phyloP scores from a whole-genome alignment of 139 green algal genomes.

The Closterium sp. region DNA sequence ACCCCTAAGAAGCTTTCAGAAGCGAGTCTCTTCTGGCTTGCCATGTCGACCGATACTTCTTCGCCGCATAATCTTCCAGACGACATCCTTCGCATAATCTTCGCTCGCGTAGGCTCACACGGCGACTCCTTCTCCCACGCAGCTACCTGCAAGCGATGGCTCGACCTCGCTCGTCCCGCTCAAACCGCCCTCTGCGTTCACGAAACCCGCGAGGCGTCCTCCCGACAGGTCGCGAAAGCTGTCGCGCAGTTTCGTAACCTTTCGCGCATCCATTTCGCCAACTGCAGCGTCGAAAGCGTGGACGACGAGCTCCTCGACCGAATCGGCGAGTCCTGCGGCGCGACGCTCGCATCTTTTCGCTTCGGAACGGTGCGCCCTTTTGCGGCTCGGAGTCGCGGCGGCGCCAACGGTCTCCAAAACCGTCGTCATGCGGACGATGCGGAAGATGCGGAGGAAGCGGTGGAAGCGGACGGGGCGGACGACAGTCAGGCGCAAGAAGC shows the following conservation, averaged over 20 bases:
- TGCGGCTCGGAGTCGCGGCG: too few relatives aligned
- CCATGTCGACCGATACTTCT: background rate
- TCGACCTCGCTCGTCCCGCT: background rate
- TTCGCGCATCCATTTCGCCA: background rate
- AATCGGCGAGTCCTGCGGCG: background rate
- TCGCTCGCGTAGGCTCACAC: background rate
- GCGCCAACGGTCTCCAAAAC: background rate
- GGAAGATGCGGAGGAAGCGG: background rate
- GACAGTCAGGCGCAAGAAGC: background rate
- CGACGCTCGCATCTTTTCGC: background rate
- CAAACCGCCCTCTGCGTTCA: background rate
- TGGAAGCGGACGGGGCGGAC: background rate
- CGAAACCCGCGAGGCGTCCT: background rate
- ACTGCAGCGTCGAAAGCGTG: background rate
- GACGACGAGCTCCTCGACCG: background rate
- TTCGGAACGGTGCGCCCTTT: background rate
- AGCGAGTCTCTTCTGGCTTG: too few relatives aligned
- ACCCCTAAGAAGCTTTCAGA: too few relatives aligned
- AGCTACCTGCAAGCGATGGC: background rate
- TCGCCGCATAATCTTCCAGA: background rate
- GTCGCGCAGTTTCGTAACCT: background rate
- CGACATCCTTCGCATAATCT: background rate
- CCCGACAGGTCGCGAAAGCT: background rate
- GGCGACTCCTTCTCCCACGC: background rate
- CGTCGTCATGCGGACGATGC: background rate